Conservation (phyloP, 2,329 filamentous ascomycete genomes). For the Aspergillus sp. region DNA sequence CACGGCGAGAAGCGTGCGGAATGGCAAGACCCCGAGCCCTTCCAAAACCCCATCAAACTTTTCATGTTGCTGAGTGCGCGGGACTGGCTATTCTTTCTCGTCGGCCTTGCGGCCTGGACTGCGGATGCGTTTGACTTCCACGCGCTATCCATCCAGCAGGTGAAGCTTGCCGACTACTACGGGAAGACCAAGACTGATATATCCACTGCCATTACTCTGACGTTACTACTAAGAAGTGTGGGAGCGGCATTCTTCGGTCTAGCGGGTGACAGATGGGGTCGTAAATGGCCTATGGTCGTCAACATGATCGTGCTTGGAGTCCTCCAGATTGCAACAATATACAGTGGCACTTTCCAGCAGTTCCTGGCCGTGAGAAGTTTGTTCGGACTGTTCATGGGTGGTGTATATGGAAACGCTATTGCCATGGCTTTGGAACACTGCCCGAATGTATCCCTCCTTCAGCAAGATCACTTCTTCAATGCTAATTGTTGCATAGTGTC, state of each 20-base stretch:
- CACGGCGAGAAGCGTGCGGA: slow-evolving; percentile 67
- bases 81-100: slow-evolving; percentile 74
- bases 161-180: slow-evolving; percentile 65
- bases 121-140: slow-evolving; percentile 85
- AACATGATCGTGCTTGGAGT: slow-evolving; percentile 73
- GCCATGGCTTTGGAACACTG: slow-evolving; percentile 77
- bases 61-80: slow-evolving; percentile 62
- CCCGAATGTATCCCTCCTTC: slow-evolving; percentile 40
- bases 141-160: slow-evolving; percentile 74
- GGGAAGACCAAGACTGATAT: slow-evolving; percentile 65
- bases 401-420: slow-evolving; percentile 75
- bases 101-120: slow-evolving; percentile 74
- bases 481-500: slow-evolving; percentile 24
- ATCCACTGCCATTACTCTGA: slow-evolving; percentile 62
- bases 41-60: slow-evolving; percentile 69
- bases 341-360: slow-evolving; percentile 67
- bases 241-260: slow-evolving; percentile 76
- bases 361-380: slow-evolving; percentile 73
- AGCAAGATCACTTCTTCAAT: background rate
- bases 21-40: slow-evolving; percentile 66
- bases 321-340: slow-evolving; percentile 77
- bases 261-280: slow-evolving; percentile 74
- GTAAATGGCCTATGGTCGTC: slow-evolving; percentile 76
- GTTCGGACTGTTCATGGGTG: slow-evolving; percentile 79
- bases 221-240: slow-evolving; percentile 70